These are phyloP conservation scores for Eucalyptus viminalis DNA, from an alignment of 345 rosid species.

Conservation along the genomic window DNA sequence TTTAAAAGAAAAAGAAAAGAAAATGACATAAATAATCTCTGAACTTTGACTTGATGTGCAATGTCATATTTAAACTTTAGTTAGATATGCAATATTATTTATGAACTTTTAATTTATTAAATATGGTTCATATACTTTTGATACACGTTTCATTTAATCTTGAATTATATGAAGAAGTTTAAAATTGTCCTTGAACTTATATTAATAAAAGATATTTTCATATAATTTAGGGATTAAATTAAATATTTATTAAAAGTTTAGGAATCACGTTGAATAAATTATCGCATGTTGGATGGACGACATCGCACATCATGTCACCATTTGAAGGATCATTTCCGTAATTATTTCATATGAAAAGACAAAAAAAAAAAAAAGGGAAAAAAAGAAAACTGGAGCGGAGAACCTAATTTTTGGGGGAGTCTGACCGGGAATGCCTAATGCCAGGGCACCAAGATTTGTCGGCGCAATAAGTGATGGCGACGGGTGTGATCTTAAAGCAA, in stretches of 20 bases:
- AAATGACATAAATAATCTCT: no score
- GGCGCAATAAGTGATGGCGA: background rate
- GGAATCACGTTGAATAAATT: rapidly evolving
- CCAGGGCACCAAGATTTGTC: background rate
- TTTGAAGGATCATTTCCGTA: background rate
- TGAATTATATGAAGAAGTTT: no score
- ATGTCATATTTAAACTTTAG: no score
- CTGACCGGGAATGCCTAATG: background rate
- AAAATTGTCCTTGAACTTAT: background rate
- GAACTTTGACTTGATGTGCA: rapidly evolving
- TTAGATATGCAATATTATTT: rapidly evolving
- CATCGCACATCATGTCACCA: no score
- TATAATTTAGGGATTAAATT: no score
- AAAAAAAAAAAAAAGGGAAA: rapidly evolving
- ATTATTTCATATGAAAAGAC: no score
- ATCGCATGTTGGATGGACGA: background rate
- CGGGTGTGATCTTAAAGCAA: background rate
- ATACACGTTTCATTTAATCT: rapidly evolving
- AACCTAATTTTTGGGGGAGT: background rate
- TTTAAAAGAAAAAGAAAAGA: rapidly evolving
- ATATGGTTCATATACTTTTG: rapidly evolving
- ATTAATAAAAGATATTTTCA: no score
- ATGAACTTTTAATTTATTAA: no score
- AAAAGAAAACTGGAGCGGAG: background rate
- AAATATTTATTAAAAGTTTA: no score